These are phyloP conservation scores for Xylaria palmicola DNA, from an alignment of 495 filamentous ascomycete species.

Conservation along the genomic window DNA sequence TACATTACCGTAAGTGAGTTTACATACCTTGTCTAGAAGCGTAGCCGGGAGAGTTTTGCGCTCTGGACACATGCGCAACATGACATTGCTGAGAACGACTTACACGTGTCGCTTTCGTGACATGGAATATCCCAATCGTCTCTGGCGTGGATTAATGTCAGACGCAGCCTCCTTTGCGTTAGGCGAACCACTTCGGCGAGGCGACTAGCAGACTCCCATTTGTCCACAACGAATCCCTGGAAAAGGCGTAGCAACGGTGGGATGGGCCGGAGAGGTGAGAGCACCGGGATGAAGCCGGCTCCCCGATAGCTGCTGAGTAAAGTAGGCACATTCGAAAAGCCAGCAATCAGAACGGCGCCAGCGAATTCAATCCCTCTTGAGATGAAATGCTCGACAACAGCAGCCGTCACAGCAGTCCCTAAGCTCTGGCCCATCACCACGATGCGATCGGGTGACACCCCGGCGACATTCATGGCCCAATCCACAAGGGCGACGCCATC, in stretches of 20 bases:
- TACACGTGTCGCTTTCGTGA: constrained; percentile 51
- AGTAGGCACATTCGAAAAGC: constrained; percentile 70
- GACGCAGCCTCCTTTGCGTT: constrained; percentile 53
- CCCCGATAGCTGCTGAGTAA: constrained; percentile 65
- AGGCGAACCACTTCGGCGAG: constrained; percentile 43
- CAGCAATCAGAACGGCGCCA: constrained; percentile 73
- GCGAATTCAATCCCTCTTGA: constrained; percentile 52
- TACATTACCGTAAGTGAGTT: neutral
- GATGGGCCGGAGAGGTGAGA: constrained; percentile 63
- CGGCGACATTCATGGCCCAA: constrained; percentile 64
- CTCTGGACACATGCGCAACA: too few relatives aligned
- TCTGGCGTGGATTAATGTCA: constrained; percentile 73
- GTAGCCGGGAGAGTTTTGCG: too few relatives aligned
- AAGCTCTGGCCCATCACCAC: constrained; percentile 85
- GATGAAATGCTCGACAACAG: constrained; percentile 66
- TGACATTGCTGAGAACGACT: neutral
- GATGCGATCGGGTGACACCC: constrained; percentile 68
- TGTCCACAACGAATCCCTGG: constrained; percentile 47
- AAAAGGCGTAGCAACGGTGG: constrained; percentile 44
- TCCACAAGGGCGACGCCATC: constrained; percentile 72
- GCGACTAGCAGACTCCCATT: constrained; percentile 51
- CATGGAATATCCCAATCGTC: constrained; percentile 78
- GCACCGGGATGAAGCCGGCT: constrained; percentile 71
- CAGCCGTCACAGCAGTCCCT: constrained; percentile 79
- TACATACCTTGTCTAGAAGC: too few relatives aligned